These are phyloP conservation scores for Triticum dicoccoides DNA, from an alignment of 176 grass and related monocot species.

Conservation along the genomic window DNA sequence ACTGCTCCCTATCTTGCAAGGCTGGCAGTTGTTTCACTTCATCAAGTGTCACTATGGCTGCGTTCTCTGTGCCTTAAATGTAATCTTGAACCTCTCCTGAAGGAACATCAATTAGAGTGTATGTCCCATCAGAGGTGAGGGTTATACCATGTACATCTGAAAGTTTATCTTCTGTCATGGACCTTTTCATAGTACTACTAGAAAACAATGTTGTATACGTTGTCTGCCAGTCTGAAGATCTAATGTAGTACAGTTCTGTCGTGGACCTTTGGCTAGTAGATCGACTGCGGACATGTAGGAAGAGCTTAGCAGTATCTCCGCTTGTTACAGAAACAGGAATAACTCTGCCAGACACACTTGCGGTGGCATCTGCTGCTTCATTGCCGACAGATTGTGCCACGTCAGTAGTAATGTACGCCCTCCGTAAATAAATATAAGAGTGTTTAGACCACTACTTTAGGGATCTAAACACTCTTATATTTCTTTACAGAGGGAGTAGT, in stretches of 20 bases:
- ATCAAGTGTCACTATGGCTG: constrained; percentile 59
- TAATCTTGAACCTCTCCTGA: constrained; percentile 65
- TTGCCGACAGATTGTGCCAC: constrained; percentile 82
- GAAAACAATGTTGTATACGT: constrained; percentile 84
- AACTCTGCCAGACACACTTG: constrained; percentile 87
- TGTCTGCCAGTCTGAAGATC: constrained; percentile 50
- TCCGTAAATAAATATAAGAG: too few relatives aligned
- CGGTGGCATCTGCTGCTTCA: constrained; percentile 87
- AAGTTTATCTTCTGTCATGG: constrained; percentile 80
- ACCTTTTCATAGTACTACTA: constrained; percentile 71
- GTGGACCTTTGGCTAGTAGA: constrained; percentile 58
- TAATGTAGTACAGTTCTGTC: constrained; percentile 64
- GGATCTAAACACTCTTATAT: too few relatives aligned
- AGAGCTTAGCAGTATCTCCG: constrained; percentile 69
- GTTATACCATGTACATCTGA: constrained; percentile 62
- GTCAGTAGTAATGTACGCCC: constrained; percentile 36
- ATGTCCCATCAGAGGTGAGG: constrained; percentile 74
- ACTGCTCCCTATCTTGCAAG: constrained; percentile 67
- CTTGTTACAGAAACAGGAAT: constrained; percentile 92
- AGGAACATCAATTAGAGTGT: constrained; percentile 68
- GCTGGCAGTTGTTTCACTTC: constrained; percentile 66
- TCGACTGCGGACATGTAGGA: constrained; percentile 59
- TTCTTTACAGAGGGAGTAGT: too few relatives aligned
- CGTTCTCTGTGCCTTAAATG: constrained; percentile 62
- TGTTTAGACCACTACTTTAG: too few relatives aligned